Evolutionary conservation across 306 rosid species (phyloP).

Genomic region (Prunus davidiana): DNA sequence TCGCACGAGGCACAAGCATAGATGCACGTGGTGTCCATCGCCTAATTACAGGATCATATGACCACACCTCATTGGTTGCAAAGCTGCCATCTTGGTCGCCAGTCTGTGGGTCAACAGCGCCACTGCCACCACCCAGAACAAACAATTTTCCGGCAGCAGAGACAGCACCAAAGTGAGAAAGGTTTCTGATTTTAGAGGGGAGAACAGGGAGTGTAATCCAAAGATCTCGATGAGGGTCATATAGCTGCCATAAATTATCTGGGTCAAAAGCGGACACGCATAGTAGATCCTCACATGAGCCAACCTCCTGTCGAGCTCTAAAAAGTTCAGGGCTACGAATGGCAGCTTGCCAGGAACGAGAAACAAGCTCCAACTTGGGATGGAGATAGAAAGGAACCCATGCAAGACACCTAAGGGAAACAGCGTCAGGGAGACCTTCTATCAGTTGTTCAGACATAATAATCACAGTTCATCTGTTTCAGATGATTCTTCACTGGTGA

Average conservation of each 20-base stretch:
- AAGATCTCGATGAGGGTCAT: slow-evolving; percentile 79
- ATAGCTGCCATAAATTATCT: slow-evolving; percentile 93
- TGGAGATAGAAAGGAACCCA: slow-evolving; percentile 89
- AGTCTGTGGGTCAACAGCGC: slow-evolving; percentile 86
- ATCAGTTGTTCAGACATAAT: slow-evolving; percentile 83
- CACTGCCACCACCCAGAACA: slow-evolving; percentile 98
- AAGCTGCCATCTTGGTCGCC: slow-evolving; percentile 98
- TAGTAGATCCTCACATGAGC: slow-evolving; percentile 72
- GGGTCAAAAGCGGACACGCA: slow-evolving; percentile 94
- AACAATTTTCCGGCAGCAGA: slow-evolving; percentile 80
- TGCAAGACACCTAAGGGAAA: slow-evolving; percentile 90
- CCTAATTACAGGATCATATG: slow-evolving; percentile 78
- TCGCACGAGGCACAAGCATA: slow-evolving; percentile 90
- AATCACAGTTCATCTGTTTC: slow-evolving; percentile 51
- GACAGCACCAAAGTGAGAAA: slow-evolving; percentile 86
- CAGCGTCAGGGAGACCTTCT: slow-evolving; percentile 94
- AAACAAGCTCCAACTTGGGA: slow-evolving; percentile 79
- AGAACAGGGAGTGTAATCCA: slow-evolving; percentile 96
- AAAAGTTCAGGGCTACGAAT: slow-evolving; percentile 77
- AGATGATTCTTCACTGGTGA: slow-evolving; percentile 23
- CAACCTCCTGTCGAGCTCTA: slow-evolving; percentile 76
- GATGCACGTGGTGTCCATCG: slow-evolving; percentile 76
- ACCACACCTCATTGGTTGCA: slow-evolving; percentile 96
- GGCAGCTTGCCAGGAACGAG: slow-evolving; percentile 83
- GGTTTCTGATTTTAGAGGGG: slow-evolving; percentile 86